Conservation (phyloP, 2,329 filamentous ascomycete species). For the Lecanosticta acicola region DNA sequence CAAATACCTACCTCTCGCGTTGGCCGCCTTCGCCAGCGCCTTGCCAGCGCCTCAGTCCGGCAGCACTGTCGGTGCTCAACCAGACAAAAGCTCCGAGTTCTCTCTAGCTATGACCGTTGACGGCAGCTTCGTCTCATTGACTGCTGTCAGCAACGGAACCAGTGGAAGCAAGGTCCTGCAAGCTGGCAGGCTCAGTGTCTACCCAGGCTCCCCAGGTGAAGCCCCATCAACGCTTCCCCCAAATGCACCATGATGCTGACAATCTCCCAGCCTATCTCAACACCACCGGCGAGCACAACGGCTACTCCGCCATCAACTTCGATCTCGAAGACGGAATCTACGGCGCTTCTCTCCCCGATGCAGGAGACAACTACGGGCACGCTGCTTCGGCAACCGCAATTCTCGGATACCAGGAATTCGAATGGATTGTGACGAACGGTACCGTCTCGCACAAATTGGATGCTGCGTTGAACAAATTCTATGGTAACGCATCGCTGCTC, state of each 20-base stretch:
- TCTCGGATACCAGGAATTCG: constrained; percentile 5
- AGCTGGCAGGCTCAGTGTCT: constrained; percentile 5
- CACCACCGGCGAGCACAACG: not conserved
- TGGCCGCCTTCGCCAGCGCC: constrained; percentile 6
- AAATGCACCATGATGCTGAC: not conserved
- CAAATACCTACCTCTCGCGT: constrained; percentile 6
- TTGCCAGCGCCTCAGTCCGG: constrained; percentile 8
- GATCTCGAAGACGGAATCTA: constrained; percentile 3
- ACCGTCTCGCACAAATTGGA: constrained; percentile 3
- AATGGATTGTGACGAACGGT: constrained; percentile 3
- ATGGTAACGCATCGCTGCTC: not conserved
- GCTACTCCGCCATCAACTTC: constrained; percentile 9
- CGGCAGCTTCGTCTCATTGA: constrained; percentile 5
- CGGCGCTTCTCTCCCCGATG: constrained; percentile 1
- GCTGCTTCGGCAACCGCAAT: constrained; percentile 3
- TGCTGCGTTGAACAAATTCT: constrained; percentile 8
- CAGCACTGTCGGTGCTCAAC: not conserved
- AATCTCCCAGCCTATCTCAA: constrained; percentile 5
- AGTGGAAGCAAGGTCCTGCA: constrained; percentile 5
- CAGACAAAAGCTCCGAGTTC: constrained; percentile 3
- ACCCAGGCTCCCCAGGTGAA: constrained; percentile 11
- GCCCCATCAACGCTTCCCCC: not conserved
- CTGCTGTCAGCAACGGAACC: constrained; percentile 9
- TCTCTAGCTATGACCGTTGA: constrained; percentile 7
- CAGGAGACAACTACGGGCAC: constrained; percentile 6